phyloP scores from a whole-genome alignment of 345 rosid genomes.

The Bretschneidera sinensis region DNA sequence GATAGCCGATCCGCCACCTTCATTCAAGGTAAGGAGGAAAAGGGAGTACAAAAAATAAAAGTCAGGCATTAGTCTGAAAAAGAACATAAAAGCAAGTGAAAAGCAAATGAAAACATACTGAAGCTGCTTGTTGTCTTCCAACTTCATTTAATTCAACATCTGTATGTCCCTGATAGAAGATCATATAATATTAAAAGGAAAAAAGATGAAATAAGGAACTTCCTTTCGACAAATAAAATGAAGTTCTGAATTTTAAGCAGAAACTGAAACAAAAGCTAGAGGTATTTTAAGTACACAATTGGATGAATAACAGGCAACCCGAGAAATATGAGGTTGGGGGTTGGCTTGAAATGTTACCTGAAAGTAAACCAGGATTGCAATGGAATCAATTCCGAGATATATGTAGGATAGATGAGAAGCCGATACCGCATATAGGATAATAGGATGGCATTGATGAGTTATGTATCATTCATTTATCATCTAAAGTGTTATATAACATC shows the following conservation, averaged over 20 bases:
- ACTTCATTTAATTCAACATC: slow-evolving; percentile 77
- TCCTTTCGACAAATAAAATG: not conserved
- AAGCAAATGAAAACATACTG: no score
- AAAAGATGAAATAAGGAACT: not conserved
- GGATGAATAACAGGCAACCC: not conserved
- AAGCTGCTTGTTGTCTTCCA: slow-evolving; percentile 70
- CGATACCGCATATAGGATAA: not conserved
- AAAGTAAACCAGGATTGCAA: not conserved
- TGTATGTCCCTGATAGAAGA: slow-evolving; percentile 56
- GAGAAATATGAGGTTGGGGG: no score
- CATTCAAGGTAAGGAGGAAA: not conserved
- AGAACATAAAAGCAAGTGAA: not conserved
- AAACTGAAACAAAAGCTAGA: not conserved
- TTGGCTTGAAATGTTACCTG: no score
- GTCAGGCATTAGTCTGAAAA: not conserved
- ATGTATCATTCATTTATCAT: not conserved
- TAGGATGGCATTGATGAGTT: not conserved
- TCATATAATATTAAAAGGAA: no score
- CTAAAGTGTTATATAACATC: not conserved
- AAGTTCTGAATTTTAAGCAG: not conserved
- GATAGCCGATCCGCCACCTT: slow-evolving; percentile 71
- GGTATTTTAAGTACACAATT: not conserved
- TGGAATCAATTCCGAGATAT: not conserved
- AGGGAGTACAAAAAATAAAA: slow-evolving; percentile 8
- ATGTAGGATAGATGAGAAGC: not conserved